Base-by-base conservation (phyloP, 257 asterid genomes). In the Solanum ahanhuiri region DNA sequence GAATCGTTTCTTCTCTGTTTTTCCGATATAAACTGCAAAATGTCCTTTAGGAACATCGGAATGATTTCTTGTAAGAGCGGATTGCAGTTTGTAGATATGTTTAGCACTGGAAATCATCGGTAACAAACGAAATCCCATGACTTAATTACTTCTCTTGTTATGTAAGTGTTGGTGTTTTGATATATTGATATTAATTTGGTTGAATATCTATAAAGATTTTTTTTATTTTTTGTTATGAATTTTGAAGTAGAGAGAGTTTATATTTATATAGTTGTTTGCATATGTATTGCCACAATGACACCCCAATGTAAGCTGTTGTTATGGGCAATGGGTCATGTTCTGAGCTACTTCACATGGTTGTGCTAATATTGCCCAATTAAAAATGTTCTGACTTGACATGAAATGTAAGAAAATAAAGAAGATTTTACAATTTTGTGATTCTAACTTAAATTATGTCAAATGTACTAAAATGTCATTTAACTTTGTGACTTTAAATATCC, bases 41-140 rank as follows among this genome's bases (percentile, higher is more conserved):
- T 85, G 58, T 39, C 87, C 87, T 72, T 57, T 85, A 0, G 87
- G 87, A 51, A 85, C 87, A 71, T 85, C 83, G 23, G 87, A 86
- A 25, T 86, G 85, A 20, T 23, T 41, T n/a, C n/a, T 75, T 33
- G 58, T 25, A 17, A 34, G 11, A 7, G 41, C 31, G 10, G 77
- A 77, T 28, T 76, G 76, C 22, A 76, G 69, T 73, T 58, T 75
- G 77, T 45, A 25, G 20, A 73, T 57, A 18, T 86, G 88, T 18
- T 76, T 86, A 37, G 66, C 84, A 86, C 34, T 12, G 1, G 70
- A 28, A 37, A 86, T 75, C 28, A 58, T 45, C 10, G 67, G 45
- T 6, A 41, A 51, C 51, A 86, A 35, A 60, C 85, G 67, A 41
- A 86, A 57, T 0, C 76, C 88, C 81, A 86, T 86, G 54, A 45